A percentile compares a stretch with the other conserved stretches of the same genome.
Conservation (phyloP, 129 eudicot genomes). For the carrot (Daucus carota) region DNA sequence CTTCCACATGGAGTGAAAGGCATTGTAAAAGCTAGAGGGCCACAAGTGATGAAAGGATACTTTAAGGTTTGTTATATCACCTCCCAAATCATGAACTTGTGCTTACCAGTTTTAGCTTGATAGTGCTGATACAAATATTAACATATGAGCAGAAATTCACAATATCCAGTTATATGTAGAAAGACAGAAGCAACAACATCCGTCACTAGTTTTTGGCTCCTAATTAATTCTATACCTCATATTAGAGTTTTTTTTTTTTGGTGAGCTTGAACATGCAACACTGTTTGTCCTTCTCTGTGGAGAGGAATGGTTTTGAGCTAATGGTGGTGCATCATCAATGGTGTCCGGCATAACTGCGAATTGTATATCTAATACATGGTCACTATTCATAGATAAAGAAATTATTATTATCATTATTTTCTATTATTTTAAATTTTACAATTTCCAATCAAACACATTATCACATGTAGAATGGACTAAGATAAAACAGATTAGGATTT, state of each 20-base stretch:
- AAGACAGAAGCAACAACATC: not conserved
- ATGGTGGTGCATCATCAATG: not conserved
- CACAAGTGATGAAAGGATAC: slow-evolving; percentile 89
- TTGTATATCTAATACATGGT: not conserved
- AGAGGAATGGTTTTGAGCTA: not conserved
- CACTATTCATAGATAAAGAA: not conserved
- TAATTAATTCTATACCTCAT: not conserved
- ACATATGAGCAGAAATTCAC: not conserved
- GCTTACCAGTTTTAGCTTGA: not conserved
- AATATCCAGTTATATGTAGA: not conserved
- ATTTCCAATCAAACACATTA: not conserved
- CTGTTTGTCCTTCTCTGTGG: not conserved
- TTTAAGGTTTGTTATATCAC: slow-evolving; percentile 54
- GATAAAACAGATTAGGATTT: not conserved
- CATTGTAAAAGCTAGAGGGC: slow-evolving; percentile 82
- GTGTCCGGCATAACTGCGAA: not conserved
- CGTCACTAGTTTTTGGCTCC: not conserved
- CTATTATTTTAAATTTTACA: not conserved
- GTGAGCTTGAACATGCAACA: not conserved
- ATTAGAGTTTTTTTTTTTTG: no score
- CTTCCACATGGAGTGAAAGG: slow-evolving; percentile 82
- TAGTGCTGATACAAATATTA: not conserved
- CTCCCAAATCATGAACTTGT: not conserved
- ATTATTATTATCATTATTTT: not conserved
- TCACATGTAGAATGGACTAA: not conserved